A percentile compares a stretch with the other conserved stretches of the same genome.
Conservation (phyloP, 2,329 filamentous ascomycete genomes). For the Trichoderma pleuroti region DNA sequence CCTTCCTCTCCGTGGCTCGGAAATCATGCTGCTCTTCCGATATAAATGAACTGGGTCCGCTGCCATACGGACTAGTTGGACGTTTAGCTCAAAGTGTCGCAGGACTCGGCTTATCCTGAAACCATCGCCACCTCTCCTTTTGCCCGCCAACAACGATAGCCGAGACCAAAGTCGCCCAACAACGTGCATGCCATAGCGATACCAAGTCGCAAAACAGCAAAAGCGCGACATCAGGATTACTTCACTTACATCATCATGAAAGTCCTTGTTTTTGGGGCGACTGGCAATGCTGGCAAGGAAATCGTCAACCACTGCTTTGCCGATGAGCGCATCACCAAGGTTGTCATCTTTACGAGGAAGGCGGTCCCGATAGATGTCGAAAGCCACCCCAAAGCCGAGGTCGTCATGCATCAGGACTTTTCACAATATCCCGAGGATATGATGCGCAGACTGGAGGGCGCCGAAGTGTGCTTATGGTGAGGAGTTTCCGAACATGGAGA, state of each 20-base stretch:
- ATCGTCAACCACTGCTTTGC: conserved; percentile 50
- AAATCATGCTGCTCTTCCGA: background rate
- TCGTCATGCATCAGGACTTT: conserved; percentile 52
- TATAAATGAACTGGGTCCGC: background rate
- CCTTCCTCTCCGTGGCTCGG: background rate
- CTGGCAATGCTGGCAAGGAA: conserved; percentile 55
- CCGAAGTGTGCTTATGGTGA: conserved; percentile 63
- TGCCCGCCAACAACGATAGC: background rate
- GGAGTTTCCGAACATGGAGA: conserved; percentile 20
- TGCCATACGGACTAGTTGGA: conserved; percentile 1
- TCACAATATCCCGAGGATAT: conserved; percentile 43
- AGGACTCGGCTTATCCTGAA: background rate
- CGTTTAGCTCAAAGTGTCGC: background rate
- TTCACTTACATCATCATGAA: conserved; percentile 44
- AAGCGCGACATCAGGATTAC: background rate
- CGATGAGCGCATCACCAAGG: conserved; percentile 47
- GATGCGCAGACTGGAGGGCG: conserved; percentile 42
- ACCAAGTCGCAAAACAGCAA: background rate
- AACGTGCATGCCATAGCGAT: background rate
- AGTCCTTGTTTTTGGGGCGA: conserved; percentile 55
- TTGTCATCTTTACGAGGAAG: conserved; percentile 50
- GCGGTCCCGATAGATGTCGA: conserved; percentile 41
- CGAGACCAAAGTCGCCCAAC: background rate
- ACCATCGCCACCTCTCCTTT: background rate
- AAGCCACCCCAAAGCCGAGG: conserved; percentile 47